Evolutionary conservation across 345 rosid genomes (phyloP), one percentile per base, ranked within the genome.

Genomic region (Corchorus capsularis): DNA sequence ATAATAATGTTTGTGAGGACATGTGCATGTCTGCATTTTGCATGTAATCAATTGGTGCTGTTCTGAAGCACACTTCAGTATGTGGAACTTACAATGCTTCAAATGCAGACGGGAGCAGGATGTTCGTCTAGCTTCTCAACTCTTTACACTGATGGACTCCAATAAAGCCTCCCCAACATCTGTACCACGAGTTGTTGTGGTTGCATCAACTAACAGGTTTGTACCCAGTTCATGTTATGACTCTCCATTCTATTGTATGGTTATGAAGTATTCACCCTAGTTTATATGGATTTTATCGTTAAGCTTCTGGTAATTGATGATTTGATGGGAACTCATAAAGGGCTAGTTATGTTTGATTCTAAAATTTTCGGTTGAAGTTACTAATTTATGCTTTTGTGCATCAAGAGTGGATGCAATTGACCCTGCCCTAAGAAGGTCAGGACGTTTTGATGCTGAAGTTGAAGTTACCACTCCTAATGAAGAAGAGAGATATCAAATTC

Each of bases 161-260:
- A 89, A 83, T 79, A 91, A 81, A 75, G 85, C 86, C 14, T 77
- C 86, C 2, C 73, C 85, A 66, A 75, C 84, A 67, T 82, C 87
- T 64, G 78, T 80, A 67, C 81, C 82, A 68, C 89, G 83, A 32
- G 91, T 91, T 46, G 85, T 89, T 13, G 92, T 91, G 72, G 94
- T 96, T 76, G 96, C 99, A 77, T 91, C 99, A 53, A 92, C 98
- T 45, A 93, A 96, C 82, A 93, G 97, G 99, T 95, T 69, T 80
- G 53, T 57, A 74, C 45, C 56, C 41, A 53, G 53, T 65, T 55
- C 27, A 14, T 20, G 47, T 35, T 75, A 8, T 22, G 17, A 10
- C 6, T 43, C 63, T 53, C 34, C 17, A 16, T 32, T 47, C 17
- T 34, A 9, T 45, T 61, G 53, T 13, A 27, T 6, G 16, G 5